Percentiles rank a stretch among this genome's conserved stretches.
Conservation (phyloP, 768 basidiomycete genomes). For the Lactarius indigo region DNA sequence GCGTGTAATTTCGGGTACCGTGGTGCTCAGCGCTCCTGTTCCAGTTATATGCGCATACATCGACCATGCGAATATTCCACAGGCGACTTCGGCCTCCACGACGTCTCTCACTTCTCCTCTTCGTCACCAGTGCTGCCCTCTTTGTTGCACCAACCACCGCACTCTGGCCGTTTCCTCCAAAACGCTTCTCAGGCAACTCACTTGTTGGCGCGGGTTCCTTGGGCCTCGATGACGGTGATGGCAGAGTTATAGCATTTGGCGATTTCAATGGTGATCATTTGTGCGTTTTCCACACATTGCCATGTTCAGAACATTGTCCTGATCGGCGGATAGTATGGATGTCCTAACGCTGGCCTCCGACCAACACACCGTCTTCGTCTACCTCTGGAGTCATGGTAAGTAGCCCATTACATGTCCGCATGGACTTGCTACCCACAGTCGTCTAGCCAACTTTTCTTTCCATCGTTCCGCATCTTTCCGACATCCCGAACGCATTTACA, state of each 20-base stretch:
- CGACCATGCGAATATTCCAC: slow-evolving; percentile 11
- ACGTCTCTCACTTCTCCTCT: slow-evolving; percentile 16
- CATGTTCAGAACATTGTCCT: neutral
- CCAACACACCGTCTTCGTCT: slow-evolving; percentile 70
- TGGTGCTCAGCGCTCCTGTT: too few relatives aligned
- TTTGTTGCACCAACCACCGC: slow-evolving; percentile 15
- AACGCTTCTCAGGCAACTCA: slow-evolving; percentile 78
- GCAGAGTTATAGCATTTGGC: slow-evolving; percentile 81
- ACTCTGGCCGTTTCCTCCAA: slow-evolving; percentile 85
- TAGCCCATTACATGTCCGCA: neutral
- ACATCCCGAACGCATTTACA: slow-evolving; percentile 58
- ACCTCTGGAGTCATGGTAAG: slow-evolving; percentile 79
- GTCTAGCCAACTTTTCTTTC: slow-evolving; percentile 56
- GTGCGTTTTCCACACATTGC: slow-evolving; percentile 46
- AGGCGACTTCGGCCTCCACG: slow-evolving; percentile 17
- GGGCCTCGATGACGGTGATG: slow-evolving; percentile 62
- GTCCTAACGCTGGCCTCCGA: slow-evolving; percentile 71
- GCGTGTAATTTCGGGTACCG: too few relatives aligned
- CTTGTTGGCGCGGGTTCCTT: slow-evolving; percentile 76
- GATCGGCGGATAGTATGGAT: slow-evolving; percentile 56
- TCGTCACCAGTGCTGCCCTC: slow-evolving; percentile 2
- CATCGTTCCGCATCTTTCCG: slow-evolving; percentile 47
- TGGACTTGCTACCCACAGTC: neutral
- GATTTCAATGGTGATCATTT: slow-evolving; percentile 97
- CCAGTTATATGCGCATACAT: neutral